phyloP scores from a whole-genome alignment of 768 basidiomycete species.

The Agaricus blazei region DNA sequence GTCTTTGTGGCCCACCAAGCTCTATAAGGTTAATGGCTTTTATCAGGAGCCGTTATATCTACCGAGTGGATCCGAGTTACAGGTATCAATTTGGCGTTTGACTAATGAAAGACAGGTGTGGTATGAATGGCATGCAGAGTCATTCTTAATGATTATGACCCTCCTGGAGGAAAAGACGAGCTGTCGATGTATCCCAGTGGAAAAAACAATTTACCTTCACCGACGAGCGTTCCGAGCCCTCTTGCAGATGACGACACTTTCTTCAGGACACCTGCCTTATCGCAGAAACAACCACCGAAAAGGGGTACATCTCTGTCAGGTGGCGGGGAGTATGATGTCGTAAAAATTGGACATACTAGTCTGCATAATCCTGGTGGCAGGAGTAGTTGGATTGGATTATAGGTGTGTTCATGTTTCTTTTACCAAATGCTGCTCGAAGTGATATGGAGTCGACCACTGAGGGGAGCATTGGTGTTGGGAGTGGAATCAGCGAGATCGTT shows the following conservation, averaged over 20 bases:
- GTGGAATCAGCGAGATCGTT: neutral
- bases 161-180: slow-evolving; percentile 25
- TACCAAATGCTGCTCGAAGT: slow-evolving; percentile 5
- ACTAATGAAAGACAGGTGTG: slow-evolving; percentile 88
- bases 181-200: slow-evolving; percentile 15
- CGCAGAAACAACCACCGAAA: neutral
- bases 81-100: slow-evolving; percentile 91
- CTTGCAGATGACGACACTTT: slow-evolving; percentile 56
- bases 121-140: slow-evolving; percentile 99
- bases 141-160: slow-evolving; percentile 68
- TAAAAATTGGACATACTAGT: slow-evolving; percentile 94
- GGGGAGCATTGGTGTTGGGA: neutral
- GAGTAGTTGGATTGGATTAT: slow-evolving; percentile 90
- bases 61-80: slow-evolving; percentile 87
- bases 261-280: slow-evolving; percentile 1
- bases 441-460: neutral
- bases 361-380: slow-evolving; percentile 89
- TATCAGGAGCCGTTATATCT: slow-evolving; percentile 87
- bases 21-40: neutral
- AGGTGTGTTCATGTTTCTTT: neutral
- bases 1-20: neutral
- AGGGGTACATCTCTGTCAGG: neutral
- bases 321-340: slow-evolving; percentile 34
- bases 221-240: slow-evolving; percentile 50
- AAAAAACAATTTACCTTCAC: slow-evolving; percentile 16